Base-by-base conservation (phyloP, 2,329 filamentous ascomycete species). In the Hypomyces perniciosus region DNA sequence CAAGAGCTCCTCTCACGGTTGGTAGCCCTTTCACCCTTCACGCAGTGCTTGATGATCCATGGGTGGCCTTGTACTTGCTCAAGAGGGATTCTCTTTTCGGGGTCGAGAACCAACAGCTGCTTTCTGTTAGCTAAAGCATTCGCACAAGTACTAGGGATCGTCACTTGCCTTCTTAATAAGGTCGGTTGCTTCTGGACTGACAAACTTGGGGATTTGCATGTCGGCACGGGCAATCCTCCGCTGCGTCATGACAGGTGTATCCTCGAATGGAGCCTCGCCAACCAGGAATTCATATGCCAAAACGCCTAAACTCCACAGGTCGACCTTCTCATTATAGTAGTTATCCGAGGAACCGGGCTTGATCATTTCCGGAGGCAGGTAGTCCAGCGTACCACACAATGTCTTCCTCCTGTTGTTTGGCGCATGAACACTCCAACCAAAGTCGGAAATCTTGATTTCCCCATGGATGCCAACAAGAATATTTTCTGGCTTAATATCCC, bases 391-490 rank as follows among this genome's bases (percentile, higher is more conserved):
- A 56, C 93, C 93, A 68, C 93, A 99, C 83, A 97, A 91, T 50
- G 93, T 99, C 64, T 91, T 86, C 55, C 93, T 80, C 60, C 93
- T 78, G 72, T 92, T 95, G 70, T 95, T 96, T 29, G 93, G 93
- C 5, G 93, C 93, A 69, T 99, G 93, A 4, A 97, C 93, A 66
- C 88, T 95, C 93, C 93, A 99, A 45, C 93, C 92, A 64, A 97
- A 99, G 69, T 99, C 93, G 4, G 90, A 95, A 64, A 99, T 91
- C 72, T 99, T 99, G 73, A 99, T 91, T 75, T 99, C 93, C 58
- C 91, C 93, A 65, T 97, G 92, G 54, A 97, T 90, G 10, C 92
- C 92, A 30, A 69, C 58, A 5, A 69, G 56, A 20, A 69, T 66
- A 37, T 69, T 95, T 68, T 96, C 90, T 67, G 95, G 95, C 88